Evolutionary conservation across 106 monocot species (phyloP).

Genomic region (Alisma plantagoaquatica): DNA sequence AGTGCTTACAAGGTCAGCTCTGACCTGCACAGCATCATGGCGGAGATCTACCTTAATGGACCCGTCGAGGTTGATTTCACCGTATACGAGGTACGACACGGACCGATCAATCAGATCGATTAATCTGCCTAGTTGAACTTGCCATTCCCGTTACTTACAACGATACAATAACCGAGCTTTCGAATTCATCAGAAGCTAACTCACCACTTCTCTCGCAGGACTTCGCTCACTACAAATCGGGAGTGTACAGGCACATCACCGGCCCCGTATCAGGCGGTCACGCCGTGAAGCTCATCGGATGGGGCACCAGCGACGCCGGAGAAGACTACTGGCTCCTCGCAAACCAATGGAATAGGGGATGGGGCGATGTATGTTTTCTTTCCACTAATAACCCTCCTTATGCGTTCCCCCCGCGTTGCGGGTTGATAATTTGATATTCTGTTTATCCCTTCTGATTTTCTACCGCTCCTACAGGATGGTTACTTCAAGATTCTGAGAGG

Average conservation of each 20-base stretch:
- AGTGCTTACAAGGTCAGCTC: slow-evolving; percentile 64
- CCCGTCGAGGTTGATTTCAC: slow-evolving; percentile 95
- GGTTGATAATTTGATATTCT: not conserved
- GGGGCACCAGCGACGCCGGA: slow-evolving; percentile 90
- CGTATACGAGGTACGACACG: slow-evolving; percentile 90
- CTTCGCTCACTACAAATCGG: slow-evolving; percentile 95
- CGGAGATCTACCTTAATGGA: slow-evolving; percentile 83
- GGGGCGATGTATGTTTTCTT: slow-evolving; percentile 70
- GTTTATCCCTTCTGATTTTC: not conserved
- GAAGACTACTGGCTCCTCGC: slow-evolving; percentile 98
- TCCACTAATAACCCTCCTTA: not conserved
- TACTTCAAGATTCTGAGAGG: slow-evolving; percentile 51
- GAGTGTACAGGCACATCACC: slow-evolving; percentile 84
- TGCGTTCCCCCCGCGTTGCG: not conserved
- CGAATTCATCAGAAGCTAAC: no score
- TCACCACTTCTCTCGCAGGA: slow-evolving; percentile 66
- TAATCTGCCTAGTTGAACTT: no score
- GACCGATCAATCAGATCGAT: no score
- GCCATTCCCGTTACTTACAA: no score
- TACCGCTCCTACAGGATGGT: slow-evolving; percentile 17
- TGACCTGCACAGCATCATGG: slow-evolving; percentile 76
- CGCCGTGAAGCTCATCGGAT: slow-evolving; percentile 95
- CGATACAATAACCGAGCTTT: no score
- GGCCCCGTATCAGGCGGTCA: slow-evolving; percentile 79
- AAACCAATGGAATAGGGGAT: slow-evolving; percentile 95